Percentiles rank a stretch among this genome's conserved stretches.
Conservation (phyloP, 257 asterid species). For the Lantana camara region DNA sequence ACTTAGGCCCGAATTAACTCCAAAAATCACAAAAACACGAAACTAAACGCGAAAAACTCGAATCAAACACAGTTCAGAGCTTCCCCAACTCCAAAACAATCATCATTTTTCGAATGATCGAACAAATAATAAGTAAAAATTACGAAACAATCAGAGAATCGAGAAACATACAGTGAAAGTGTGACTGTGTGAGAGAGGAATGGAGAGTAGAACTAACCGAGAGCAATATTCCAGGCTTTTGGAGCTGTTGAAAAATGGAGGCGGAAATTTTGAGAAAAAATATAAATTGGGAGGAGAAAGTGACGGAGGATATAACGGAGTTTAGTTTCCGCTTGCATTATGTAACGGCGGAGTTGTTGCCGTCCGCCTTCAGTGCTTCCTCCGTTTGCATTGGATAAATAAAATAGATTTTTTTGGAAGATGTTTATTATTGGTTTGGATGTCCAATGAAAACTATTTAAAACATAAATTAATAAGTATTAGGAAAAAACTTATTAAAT, state of each 20-base stretch:
- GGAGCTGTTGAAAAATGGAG: conserved; percentile 27
- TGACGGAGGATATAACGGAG: conserved; percentile 28
- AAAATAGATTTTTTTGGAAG: not conserved
- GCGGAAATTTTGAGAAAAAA: conserved; percentile 21
- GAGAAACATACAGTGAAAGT: not conserved
- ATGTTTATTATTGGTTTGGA: too few relatives aligned
- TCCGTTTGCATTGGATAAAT: not conserved
- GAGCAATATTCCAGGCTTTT: conserved; percentile 9
- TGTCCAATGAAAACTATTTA: too few relatives aligned
- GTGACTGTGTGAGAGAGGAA: conserved; percentile 15
- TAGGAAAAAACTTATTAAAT: too few relatives aligned
- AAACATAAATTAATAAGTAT: too few relatives aligned
- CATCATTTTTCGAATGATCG: not conserved
- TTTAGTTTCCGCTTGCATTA: conserved; percentile 14
- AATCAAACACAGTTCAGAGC: not conserved
- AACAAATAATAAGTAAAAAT: not conserved
- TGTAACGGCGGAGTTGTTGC: conserved; percentile 20
- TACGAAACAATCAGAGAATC: not conserved
- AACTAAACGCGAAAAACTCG: too few relatives aligned
- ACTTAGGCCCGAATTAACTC: conserved; percentile 18
- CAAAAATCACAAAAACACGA: conserved; percentile 5
- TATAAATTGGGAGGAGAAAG: conserved; percentile 12
- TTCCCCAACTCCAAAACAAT: not conserved
- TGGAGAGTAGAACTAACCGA: conserved; percentile 26
- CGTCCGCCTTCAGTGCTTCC: not conserved